Evolutionary conservation across 768 basidiomycete genomes (phyloP), one percentile per base, ranked within the genome.

Genomic region (Russula virescens): DNA sequence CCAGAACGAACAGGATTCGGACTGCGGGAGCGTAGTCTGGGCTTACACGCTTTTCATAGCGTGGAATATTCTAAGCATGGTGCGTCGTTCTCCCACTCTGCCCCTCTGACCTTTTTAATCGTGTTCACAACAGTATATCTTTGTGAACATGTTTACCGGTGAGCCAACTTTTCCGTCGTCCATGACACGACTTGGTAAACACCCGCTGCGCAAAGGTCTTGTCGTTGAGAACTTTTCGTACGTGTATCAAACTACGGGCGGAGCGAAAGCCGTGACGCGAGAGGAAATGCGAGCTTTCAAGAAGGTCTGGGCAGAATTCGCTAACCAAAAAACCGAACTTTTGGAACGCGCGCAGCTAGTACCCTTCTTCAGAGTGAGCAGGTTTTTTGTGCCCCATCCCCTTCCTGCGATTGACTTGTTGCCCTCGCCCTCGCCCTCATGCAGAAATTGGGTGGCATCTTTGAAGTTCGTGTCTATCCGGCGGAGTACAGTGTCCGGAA

Each of bases 51-150:
- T 98, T 19, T 97, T 95, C 75, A 95, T 96, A 66, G 84, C 89
- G 1, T 98, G 95, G 95, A 98, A 97, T 69, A 75, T 98, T 34
- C 76, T 98, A 34, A 93, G 90, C 82, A 95, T 96, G 94, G 91
- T 93, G 69, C 67, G 79, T 71, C 11, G 25, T 50, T 52, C 38
- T 28, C 42, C 40, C 34, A 18, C 58, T 40, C 25, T 46, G 59
- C 11, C 35, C 31, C 19, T 4, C 18, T n/a, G 42, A 16, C 3
- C 43, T 2, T 18, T 28, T 35, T 45, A 18, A 23, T 45, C 6
- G 9, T 5, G 40, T 9, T 18, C 13, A 10, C 43, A 19, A 5
- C 71, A 95, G 94, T 97, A 94, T 73, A 94, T 98, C 69, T 94
- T 98, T 73, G 83, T 90, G 66, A 97, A 96, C 75, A 85, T 97